Evolutionary conservation across 1,284 basidiomycete genomes (phyloP).

Genomic region (Pterula multifida): DNA sequence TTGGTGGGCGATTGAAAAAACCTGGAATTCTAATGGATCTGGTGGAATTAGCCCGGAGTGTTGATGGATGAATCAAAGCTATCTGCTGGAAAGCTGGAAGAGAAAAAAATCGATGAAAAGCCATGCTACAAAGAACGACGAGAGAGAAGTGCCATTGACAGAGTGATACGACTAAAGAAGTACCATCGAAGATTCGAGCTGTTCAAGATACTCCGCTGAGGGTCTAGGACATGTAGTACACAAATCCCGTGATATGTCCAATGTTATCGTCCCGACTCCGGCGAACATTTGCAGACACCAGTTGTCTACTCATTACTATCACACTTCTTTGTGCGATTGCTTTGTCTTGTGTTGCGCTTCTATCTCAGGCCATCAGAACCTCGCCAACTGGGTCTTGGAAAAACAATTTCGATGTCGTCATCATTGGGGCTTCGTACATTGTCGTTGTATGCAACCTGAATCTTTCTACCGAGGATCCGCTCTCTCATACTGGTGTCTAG

Average conservation of each 20-base stretch:
- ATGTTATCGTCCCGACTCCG: not conserved
- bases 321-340: conserved; percentile 23
- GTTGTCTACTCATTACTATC: not conserved
- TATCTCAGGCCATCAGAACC: conserved; percentile 60
- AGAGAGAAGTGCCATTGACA: not conserved
- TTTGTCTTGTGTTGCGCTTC: conserved; percentile 48
- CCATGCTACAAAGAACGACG: not conserved
- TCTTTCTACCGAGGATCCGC: not conserved
- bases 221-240: not conserved
- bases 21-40: conserved; percentile 11
- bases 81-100: not conserved
- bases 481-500: conserved; percentile 16
- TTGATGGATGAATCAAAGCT: not conserved
- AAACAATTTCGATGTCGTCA: conserved; percentile 51
- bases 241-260: not conserved
- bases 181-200: not conserved
- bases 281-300: not conserved
- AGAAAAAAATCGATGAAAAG: not conserved
- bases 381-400: conserved; percentile 37
- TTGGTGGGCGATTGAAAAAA: conserved; percentile 16
- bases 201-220: not conserved
- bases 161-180: not conserved
- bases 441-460: conserved; percentile 35
- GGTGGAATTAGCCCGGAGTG: not conserved
- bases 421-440: conserved; percentile 54